Evolutionary conservation across 192 early-diverging fungal genomes (phyloP), one percentile per base, ranked within the genome.

Genomic region (Paraglomus brasilianum): DNA sequence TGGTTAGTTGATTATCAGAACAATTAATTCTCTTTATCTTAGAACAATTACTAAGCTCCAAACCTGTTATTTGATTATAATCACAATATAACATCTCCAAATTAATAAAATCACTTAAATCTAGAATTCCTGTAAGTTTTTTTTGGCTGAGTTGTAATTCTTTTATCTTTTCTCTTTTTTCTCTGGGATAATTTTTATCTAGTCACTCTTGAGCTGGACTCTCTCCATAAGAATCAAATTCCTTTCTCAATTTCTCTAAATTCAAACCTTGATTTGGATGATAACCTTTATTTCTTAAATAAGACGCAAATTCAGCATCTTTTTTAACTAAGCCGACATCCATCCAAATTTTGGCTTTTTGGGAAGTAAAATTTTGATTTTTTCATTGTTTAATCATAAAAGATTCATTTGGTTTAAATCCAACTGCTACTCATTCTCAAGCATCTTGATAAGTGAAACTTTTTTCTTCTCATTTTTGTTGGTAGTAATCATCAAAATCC

Each of bases 351-450:
- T 50, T 50, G 21, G 48, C 21, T 50, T 50, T 19, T 17, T 14
- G 5, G 21, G 48, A 19, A 50, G 48, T 17, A 19, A 50, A 50
- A 8, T 2, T 5, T 17, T 2, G 8, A 19, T 50, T 50, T 50
- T 50, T 50, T 50, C 48, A 50, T 50, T 8, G 4, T 50, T 50
- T 19, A 50, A 50, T n/a, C n/a, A n/a, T n/a, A n/a, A n/a, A n/a
- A n/a, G n/a, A n/a, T n/a, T n/a, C n/a, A n/a, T n/a, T n/a, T n/a
- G n/a, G n/a, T n/a, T n/a, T n/a, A n/a, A n/a, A n/a, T n/a, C n/a
- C n/a, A n/a, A n/a, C n/a, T n/a, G n/a, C n/a, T n/a, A n/a, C n/a
- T n/a, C n/a, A n/a, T n/a, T n/a, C n/a, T n/a, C n/a, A n/a, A n/a
- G n/a, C 48, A 17, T 2, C 21, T 5, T 8, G 2, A 5, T 2